Percentiles rank a stretch among this genome's conserved stretches.
These are phyloP conservation scores for Arthrobotrys entomopaga DNA, from an alignment of 2,329 filamentous ascomycete species.

Conservation along the genomic window DNA sequence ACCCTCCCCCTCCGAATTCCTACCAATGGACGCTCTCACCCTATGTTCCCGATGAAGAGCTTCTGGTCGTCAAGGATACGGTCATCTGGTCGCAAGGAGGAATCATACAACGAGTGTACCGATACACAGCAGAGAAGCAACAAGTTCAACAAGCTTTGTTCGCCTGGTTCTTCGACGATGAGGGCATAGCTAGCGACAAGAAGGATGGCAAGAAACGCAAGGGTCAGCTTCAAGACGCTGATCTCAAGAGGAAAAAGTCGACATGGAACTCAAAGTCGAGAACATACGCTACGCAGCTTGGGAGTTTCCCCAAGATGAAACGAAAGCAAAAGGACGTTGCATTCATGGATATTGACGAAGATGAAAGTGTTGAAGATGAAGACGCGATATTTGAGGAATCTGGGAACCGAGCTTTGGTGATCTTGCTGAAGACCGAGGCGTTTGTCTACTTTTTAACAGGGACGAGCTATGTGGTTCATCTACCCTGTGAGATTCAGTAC, in stretches of 20 bases:
- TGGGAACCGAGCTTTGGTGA: constrained; percentile 74
- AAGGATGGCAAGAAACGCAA: constrained; percentile 58
- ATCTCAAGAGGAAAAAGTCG: constrained; percentile 57
- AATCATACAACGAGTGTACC: constrained; percentile 84
- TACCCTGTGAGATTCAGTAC: constrained; percentile 92
- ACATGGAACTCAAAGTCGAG: constrained; percentile 63
- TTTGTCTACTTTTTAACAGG: constrained; percentile 92
- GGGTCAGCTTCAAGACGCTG: constrained; percentile 55
- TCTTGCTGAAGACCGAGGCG: constrained; percentile 90
- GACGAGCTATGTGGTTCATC: constrained; percentile 85
- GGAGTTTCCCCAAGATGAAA: constrained; percentile 58
- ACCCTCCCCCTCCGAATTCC: constrained; percentile 71
- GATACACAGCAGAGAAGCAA: constrained; percentile 87
- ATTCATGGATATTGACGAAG: constrained; percentile 59
- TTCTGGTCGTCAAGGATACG: constrained; percentile 77
- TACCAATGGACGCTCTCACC: constrained; percentile 80
- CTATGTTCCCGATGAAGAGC: constrained; percentile 75
- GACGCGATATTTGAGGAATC: constrained; percentile 60
- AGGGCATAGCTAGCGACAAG: constrained; percentile 54
- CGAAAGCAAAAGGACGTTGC: constrained; percentile 51
- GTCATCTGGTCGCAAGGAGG: constrained; percentile 91
- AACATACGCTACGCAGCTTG: constrained; percentile 58
- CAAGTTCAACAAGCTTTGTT: constrained; percentile 85
- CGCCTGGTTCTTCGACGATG: constrained; percentile 74
- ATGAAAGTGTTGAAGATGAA: constrained; percentile 57